Evolutionary conservation across 108 stramenopile species (phyloP), one percentile per base, ranked within the genome.

Genomic region (Aureococcus anophagefferens): DNA sequence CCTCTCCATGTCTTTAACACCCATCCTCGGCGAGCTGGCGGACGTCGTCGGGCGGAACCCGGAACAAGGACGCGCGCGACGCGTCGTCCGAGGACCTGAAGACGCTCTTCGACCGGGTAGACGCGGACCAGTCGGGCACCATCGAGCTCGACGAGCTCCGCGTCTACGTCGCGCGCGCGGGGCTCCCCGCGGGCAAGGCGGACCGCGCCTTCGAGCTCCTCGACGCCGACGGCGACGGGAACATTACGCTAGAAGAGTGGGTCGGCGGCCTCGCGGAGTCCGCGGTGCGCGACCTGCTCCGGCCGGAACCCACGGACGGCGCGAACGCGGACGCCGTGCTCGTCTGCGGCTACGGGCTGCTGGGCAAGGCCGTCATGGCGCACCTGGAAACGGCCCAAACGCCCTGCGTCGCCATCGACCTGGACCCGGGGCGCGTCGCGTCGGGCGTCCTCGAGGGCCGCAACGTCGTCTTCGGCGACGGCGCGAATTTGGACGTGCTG

Each of bases 1-100:
- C 62, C 83, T 90, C 59, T 90, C 89, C n/a, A 90, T 90, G 89
- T 66, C 84, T 29, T 72, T 90, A 33, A 88, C 89, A 18, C 89
- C 89, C 0, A 36, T 86, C 0, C 69, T 90, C 18, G 87, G 84
- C 18, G 82, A 88, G 46, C 51, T 87, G 28, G 89, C 84, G n/a
- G 81, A 85, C 13, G 75, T 64, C 31, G 79, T 83, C 28, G 89
- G 86, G 17, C 80, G 86, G 35, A 46, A 71, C 32, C 59, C 87
- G 44, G 88, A 89, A 35, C 74, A 75, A 65, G 74, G 74, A 64
- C 71, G 75, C 21, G 79, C 68, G 18, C 65, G 46, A 45, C 76
- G 66, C 15, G 30, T 65, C 0, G 68, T 46, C 31, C 75, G 78
- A 66, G 82, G 71, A n/a, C 74, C 68, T 16, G 66, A 72, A 5